Conservation (phyloP, 306 rosid genomes). For the Prunus fruticosa region DNA sequence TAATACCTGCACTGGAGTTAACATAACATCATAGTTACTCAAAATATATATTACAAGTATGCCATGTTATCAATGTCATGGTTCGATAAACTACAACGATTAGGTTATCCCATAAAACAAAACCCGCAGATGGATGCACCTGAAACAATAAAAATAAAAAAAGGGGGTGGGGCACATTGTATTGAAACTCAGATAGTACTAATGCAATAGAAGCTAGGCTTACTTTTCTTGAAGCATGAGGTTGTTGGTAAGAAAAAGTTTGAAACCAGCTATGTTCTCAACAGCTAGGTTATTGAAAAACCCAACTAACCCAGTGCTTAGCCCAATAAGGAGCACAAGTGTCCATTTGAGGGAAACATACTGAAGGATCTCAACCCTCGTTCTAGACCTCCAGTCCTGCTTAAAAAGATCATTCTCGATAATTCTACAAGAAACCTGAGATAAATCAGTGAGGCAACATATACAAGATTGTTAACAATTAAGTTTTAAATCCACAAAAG, state of each 20-base stretch:
- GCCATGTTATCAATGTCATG: no score
- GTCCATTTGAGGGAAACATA: constrained; percentile 64
- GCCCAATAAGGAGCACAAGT: constrained; percentile 62
- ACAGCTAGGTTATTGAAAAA: constrained; percentile 68
- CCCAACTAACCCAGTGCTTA: constrained; percentile 59
- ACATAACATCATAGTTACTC: constrained; percentile 22
- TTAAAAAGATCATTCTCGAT: constrained; percentile 72
- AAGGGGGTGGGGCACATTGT: no score
- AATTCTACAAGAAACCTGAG: constrained; percentile 52
- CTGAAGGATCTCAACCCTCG: constrained; percentile 49
- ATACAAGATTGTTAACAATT: neutral
- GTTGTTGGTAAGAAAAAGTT: constrained; percentile 55
- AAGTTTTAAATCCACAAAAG: neutral
- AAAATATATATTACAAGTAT: no score
- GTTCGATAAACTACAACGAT: no score
- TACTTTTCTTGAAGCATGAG: constrained; percentile 64
- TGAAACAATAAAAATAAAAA: neutral
- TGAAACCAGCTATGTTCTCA: constrained; percentile 78
- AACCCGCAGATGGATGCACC: neutral
- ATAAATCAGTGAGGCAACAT: neutral
- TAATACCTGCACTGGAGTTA: constrained; percentile 53
- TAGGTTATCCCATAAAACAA: no score
- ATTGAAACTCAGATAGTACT: neutral
- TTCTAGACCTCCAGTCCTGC: constrained; percentile 75
- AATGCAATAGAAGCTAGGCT: constrained; percentile 21